Percentiles rank a stretch among this genome's conserved stretches.
Conservation (phyloP, 805 yeast species). For the Lipomyces yamanashiensis region DNA sequence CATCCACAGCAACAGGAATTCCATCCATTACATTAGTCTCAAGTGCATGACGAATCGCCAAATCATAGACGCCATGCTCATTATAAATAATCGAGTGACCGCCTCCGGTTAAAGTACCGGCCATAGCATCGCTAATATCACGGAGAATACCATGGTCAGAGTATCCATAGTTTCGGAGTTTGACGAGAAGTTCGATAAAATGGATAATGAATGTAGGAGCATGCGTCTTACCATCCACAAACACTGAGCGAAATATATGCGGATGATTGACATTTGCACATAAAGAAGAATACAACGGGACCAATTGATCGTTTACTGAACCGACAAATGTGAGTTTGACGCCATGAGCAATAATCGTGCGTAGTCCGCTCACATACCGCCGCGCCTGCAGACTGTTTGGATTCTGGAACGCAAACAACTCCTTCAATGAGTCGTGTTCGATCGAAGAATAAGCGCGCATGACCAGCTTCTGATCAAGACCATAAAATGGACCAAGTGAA, state of each 20-base stretch:
- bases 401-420: slow-evolving; percentile 85
- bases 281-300: slow-evolving; percentile 86
- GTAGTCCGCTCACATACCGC: slow-evolving; percentile 68
- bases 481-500: slow-evolving; percentile 91
- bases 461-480: slow-evolving; percentile 80
- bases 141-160: slow-evolving; percentile 85
- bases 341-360: slow-evolving; percentile 66
- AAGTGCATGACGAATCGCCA: slow-evolving; percentile 74
- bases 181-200: slow-evolving; percentile 73
- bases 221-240: slow-evolving; percentile 70
- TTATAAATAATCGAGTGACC: slow-evolving; percentile 92
- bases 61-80: slow-evolving; percentile 79
- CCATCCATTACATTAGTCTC: slow-evolving; percentile 67
- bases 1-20: slow-evolving; percentile 40
- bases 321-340: slow-evolving; percentile 84
- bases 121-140: slow-evolving; percentile 77
- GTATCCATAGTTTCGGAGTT: slow-evolving; percentile 73
- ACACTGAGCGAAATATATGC: slow-evolving; percentile 84
- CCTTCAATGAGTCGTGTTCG: slow-evolving; percentile 84
- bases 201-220: slow-evolving; percentile 80
- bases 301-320: slow-evolving; percentile 90
- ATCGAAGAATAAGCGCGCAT: slow-evolving; percentile 88
- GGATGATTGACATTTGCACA: slow-evolving; percentile 88
- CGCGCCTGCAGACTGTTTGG: slow-evolving; percentile 72
- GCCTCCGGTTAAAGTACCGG: slow-evolving; percentile 92